phyloP scores from a whole-genome alignment of 345 rosid genomes.

The Garcia nutans region DNA sequence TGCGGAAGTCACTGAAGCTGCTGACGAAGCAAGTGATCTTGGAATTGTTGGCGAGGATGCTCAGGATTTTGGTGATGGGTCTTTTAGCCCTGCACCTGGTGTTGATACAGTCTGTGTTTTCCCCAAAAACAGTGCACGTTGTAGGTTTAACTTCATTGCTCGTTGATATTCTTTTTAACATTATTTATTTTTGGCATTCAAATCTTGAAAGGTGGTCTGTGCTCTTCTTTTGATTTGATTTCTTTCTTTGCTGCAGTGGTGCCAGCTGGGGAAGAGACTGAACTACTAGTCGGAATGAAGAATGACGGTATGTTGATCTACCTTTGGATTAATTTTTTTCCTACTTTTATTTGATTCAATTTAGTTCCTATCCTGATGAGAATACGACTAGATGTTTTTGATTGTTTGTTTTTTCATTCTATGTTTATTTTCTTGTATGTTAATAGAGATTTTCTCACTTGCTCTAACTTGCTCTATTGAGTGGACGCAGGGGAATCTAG shows the following conservation, averaged over 20 bases:
- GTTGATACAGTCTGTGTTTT: slow-evolving; percentile 64
- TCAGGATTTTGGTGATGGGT: slow-evolving; percentile 48
- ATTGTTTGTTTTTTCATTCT: slow-evolving; percentile 1
- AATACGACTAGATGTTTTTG: too few relatives aligned
- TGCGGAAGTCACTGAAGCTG: slow-evolving; percentile 40
- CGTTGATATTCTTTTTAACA: background rate
- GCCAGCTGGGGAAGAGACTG: slow-evolving; percentile 74
- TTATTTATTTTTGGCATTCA: background rate
- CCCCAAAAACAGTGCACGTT: slow-evolving; percentile 71
- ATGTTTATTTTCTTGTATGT: background rate
- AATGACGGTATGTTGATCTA: slow-evolving; percentile 62
- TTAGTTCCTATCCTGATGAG: background rate
- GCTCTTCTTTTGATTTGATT: slow-evolving; percentile 9
- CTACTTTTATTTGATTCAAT: background rate
- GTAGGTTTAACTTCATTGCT: slow-evolving; percentile 30
- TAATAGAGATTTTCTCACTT: slow-evolving; percentile 13
- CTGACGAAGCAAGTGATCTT: slow-evolving; percentile 59
- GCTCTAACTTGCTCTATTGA: slow-evolving; percentile 19
- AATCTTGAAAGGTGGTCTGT: background rate
- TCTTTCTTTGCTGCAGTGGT: slow-evolving; percentile 48
- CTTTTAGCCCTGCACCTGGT: slow-evolving; percentile 62
- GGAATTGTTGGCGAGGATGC: slow-evolving; percentile 68
- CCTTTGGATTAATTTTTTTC: background rate
- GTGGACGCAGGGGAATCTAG: slow-evolving; percentile 54
- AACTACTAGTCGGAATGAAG: slow-evolving; percentile 78